A percentile compares a stretch with the other conserved stretches of the same genome.
Conservation (phyloP, 768 basidiomycete species). For the Mycena latifolia region DNA sequence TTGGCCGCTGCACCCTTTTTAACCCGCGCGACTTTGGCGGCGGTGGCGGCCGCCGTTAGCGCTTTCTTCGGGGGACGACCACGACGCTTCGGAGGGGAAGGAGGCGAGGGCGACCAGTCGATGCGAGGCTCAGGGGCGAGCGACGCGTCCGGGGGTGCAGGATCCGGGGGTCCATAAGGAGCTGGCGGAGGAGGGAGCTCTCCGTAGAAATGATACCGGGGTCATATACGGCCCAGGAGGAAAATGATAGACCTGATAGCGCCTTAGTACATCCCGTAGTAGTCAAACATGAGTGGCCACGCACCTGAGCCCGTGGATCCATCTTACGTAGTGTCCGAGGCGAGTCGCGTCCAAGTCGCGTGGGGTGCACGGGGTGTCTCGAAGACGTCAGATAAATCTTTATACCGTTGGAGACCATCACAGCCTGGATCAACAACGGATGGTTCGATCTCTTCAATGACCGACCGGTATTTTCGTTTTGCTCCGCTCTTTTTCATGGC, state of each 20-base stretch:
- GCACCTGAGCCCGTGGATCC: too few species aligned
- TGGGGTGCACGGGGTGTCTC: too few species aligned
- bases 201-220: neutral
- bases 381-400: too few species aligned
- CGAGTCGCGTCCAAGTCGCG: too few species aligned
- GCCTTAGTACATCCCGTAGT: too few species aligned
- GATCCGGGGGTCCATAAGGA: neutral
- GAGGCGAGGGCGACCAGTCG: neutral
- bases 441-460: slow-evolving; percentile 16
- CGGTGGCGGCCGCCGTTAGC: neutral
- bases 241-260: too few species aligned
- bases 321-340: too few species aligned
- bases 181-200: neutral
- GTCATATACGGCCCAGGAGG: neutral
- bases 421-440: neutral
- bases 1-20: too few species aligned
- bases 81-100: neutral
- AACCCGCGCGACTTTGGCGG: neutral
- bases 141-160: neutral
- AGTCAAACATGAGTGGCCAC: too few species aligned
- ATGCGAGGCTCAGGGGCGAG: neutral
- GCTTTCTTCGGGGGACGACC: neutral
- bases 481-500: neutral
- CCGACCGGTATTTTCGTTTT: neutral
- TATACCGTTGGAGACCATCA: neutral